Base-by-base conservation (phyloP, 441 rosid species). In the Brassica balearica region DNA sequence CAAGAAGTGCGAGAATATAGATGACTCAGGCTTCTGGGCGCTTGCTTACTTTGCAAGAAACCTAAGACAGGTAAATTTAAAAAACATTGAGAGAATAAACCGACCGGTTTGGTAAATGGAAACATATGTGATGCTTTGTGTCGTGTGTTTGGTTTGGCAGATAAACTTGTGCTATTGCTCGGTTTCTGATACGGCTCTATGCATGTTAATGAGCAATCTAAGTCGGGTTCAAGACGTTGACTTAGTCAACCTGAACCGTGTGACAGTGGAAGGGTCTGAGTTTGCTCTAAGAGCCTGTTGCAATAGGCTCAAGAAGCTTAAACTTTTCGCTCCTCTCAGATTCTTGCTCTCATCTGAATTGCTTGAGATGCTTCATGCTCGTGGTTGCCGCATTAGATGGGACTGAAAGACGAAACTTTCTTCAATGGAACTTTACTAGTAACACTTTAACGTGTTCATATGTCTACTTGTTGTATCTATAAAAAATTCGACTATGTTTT, bases 141-240 rank as follows among this genome's bases (percentile, higher is more conserved):
- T 69, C 14, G 8, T 20, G 5, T 65, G 63, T 66, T 66, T 72
- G 81, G 14, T 43, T 80, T 88, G 85, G 83, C 95, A 94, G 97
- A 85, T 94, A 84, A 92, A 90, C 77, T 81, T 95, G 82, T 86
- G 97, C 85, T 73, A 88, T 77, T 91, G 97, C 78, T 76, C 79
- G 19, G 68, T 77, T 1, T 81, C 84, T 19, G 84, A 81, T 41
- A 64, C 48, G 73, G 81, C 84, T 53, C 67, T 81, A 58, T 73
- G 65, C 36, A 72, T 81, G 81, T 61, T 91, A 84, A 89, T 95
- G 97, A 88, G 93, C 72, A 95, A 88, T 76, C 82, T 92, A 82
- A 85, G 87, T 19, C 81, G 94, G 66, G 85, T 95, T 72, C 99
- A 92, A 80, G 99, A 95, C 6, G 97, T 86, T 20, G 91, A 95